These are phyloP conservation scores for Skeletonema marinoi DNA, from an alignment of 108 stramenopile species.

Conservation along the genomic window DNA sequence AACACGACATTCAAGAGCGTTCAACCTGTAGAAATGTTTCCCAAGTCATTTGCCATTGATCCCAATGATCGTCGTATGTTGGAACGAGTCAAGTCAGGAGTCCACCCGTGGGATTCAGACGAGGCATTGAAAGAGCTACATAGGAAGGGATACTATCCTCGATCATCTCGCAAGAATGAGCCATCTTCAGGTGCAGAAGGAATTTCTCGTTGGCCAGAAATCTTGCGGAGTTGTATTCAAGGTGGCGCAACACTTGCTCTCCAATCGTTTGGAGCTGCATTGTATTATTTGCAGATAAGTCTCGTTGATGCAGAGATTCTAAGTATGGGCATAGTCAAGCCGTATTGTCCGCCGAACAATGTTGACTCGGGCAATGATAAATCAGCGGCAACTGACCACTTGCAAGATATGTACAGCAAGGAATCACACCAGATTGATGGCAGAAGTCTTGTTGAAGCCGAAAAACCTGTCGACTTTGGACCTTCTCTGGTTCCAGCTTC, in stretches of 20 bases:
- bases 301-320: conserved; percentile 93
- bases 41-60: conserved; percentile 75
- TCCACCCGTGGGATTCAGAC: conserved; percentile 86
- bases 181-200: conserved; percentile 17
- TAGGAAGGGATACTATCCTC: conserved; percentile 79
- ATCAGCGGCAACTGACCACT: background rate
- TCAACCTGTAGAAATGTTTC: conserved; percentile 54
- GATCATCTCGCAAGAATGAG: conserved; percentile 45
- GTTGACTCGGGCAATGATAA: background rate
- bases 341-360: conserved; percentile 73
- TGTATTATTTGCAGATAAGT: conserved; percentile 90
- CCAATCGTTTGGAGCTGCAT: conserved; percentile 85
- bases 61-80: conserved; percentile 53
- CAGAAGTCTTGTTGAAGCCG: conserved; percentile 25
- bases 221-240: conserved; percentile 79
- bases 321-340: conserved; percentile 88
- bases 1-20: conserved; percentile 55
- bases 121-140: conserved; percentile 83
- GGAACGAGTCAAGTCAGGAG: conserved; percentile 42
- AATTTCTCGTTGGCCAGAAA: conserved; percentile 79
- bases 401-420: conserved; percentile 31
- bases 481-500: background rate
- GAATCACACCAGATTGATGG: conserved; percentile 32
- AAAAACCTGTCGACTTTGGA: conserved; percentile 3
- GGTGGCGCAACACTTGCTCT: conserved; percentile 82